Conservation (phyloP, 306 rosid species). For the Citrullus colocynthis region DNA sequence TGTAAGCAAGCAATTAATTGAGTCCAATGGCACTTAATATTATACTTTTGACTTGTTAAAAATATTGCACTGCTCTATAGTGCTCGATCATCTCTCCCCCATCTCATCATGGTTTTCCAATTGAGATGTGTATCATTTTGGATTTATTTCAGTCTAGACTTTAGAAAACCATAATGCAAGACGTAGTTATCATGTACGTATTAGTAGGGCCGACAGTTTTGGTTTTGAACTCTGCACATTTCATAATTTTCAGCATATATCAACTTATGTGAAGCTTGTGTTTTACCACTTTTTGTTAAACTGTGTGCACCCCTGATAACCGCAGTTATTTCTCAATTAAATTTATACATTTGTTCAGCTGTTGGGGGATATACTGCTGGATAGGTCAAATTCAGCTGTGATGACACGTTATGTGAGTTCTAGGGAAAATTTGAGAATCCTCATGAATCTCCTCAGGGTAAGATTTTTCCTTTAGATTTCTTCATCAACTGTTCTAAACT, state of each 20-base stretch:
- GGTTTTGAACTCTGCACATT: not conserved
- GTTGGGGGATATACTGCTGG: slow-evolving; percentile 89
- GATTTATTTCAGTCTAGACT: not conserved
- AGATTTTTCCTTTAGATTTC: slow-evolving; percentile 15
- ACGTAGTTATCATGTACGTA: not conserved
- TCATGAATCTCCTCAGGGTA: slow-evolving; percentile 96
- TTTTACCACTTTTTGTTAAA: not conserved
- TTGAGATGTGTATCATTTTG: not conserved
- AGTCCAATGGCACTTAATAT: not conserved
- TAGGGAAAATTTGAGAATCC: slow-evolving; percentile 90
- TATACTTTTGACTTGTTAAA: not conserved
- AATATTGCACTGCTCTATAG: not conserved
- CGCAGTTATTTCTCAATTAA: not conserved
- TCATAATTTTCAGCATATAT: not conserved
- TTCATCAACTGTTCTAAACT: not conserved
- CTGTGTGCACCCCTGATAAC: not conserved
- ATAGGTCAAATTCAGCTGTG: slow-evolving; percentile 86
- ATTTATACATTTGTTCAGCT: slow-evolving; percentile 35
- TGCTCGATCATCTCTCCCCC: not conserved
- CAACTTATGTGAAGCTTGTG: not conserved
- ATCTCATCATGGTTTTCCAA: not conserved
- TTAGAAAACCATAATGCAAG: not conserved
- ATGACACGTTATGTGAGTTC: slow-evolving; percentile 98
- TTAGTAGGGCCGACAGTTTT: not conserved
- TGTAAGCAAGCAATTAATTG: not conserved